phyloP scores from a whole-genome alignment of 73 alveolate species.

The Paramecium octaurelia region DNA sequence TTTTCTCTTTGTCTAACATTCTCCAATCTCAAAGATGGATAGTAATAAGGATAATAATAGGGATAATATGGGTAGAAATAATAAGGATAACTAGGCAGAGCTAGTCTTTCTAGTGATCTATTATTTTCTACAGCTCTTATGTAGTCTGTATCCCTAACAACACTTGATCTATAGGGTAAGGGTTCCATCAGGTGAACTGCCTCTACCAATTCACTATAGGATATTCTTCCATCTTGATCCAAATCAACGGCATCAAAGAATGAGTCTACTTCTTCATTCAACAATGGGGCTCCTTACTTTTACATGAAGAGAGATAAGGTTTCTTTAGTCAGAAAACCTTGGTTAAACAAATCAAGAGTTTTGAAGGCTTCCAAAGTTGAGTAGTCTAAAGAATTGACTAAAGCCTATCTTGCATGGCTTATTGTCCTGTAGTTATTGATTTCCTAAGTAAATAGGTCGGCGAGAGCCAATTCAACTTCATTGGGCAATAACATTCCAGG shows the following conservation, averaged over 20 bases:
- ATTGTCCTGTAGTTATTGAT: neutral
- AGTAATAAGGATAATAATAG: conserved; percentile 35
- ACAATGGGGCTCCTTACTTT: neutral
- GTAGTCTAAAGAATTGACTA: conserved; percentile 17
- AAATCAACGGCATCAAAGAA: conserved; percentile 33
- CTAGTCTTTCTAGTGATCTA: conserved; percentile 33
- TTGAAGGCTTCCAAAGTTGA: conserved; percentile 26
- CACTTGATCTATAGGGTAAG: conserved; percentile 17
- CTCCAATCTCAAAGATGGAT: conserved; percentile 37
- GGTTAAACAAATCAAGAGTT: neutral
- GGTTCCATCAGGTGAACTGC: conserved; percentile 50
- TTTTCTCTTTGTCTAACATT: conserved; percentile 33
- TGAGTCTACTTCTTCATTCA: conserved; percentile 19
- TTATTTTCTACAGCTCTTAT: conserved; percentile 7
- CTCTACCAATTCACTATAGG: conserved; percentile 33
- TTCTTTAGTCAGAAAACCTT: neutral
- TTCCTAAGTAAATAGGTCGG: conserved; percentile 33
- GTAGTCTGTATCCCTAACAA: neutral
- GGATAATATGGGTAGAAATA: conserved; percentile 48
- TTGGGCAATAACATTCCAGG: neutral
- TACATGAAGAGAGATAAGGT: neutral
- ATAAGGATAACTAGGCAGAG: neutral
- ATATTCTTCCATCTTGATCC: conserved; percentile 49
- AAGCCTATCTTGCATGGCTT: neutral
- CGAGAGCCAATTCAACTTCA: neutral